Base-by-base conservation (phyloP, 1,139 yeast genomes). In the Pichia sp. region DNA sequence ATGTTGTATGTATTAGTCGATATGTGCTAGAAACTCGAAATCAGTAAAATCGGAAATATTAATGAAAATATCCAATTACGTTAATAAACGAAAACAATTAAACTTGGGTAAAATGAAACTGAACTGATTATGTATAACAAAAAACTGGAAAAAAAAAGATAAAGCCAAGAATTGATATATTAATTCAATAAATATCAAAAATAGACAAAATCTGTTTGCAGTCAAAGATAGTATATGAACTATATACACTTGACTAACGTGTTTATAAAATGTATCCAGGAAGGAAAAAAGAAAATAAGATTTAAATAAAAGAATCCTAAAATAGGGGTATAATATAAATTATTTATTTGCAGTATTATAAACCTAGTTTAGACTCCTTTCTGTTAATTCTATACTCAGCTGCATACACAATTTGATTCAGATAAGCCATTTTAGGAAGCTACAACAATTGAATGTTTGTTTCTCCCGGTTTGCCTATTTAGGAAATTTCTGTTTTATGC, bases 151-250 rank as follows among this genome's bases (percentile, higher is more conserved):
- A 33, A 33, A 33, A 33, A 22, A 24, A 24, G 36, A 33, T 33
- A 24, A 27, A 33, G 27, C 24, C 36, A 33, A 33, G 23, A 34
- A 27, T 29, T 40, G 45, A 45, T 47, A 47, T 47, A 37, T 47
- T 47, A 47, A 47, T 31, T 39, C 43, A 47, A 47, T 47, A 47
- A 47, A 47, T 47, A 47, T 42, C 50, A 42, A 41, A 36, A 6
- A 41, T 28, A 24, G 33, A 32, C 32, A 40, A 30, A 37, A 29
- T 30, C 39, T 24, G n/a, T 29, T n/a, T 28, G 30, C 3, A 37
- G 24, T n/a, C 30, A 37, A 25, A 12, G 5, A 7, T 23, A 36
- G 39, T 35, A 41, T 41, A 41, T 10, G 16, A 9, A 32, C 29
- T 35, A 30, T 27, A 20, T 25, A 25, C 34, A 26, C 11, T 24